Evolutionary conservation across 148 eudicot species (phyloP).

Genomic region (Pharnaceum exiguum): DNA sequence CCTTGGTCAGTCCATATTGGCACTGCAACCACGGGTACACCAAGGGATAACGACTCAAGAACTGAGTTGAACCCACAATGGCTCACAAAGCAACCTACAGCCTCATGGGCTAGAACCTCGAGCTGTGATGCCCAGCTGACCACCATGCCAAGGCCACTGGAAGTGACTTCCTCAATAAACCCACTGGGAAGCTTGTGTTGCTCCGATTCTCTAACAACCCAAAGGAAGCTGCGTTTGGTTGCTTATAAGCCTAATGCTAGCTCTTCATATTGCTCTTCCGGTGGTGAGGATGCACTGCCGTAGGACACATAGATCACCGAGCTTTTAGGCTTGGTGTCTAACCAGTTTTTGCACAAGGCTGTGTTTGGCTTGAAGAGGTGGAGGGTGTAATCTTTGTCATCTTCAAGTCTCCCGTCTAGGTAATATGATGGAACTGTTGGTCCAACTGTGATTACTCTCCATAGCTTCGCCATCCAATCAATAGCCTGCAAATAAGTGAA

Average conservation of each 20-base stretch:
- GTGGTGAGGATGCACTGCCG: slow-evolving; percentile 40
- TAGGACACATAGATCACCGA: slow-evolving; percentile 62
- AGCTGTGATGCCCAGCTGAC: slow-evolving; percentile 64
- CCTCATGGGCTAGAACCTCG: slow-evolving; percentile 39
- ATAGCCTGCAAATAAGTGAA: slow-evolving; percentile 26
- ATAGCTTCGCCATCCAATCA: slow-evolving; percentile 40
- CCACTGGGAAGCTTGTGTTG: slow-evolving; percentile 29
- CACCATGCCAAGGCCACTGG: slow-evolving; percentile 22
- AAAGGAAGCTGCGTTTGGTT: slow-evolving; percentile 35
- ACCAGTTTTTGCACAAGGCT: slow-evolving; percentile 36
- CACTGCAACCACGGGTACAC: slow-evolving; percentile 50
- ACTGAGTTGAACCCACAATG: slow-evolving; percentile 69
- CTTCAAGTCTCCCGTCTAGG: slow-evolving; percentile 37
- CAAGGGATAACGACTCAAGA: slow-evolving; percentile 48
- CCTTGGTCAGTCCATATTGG: slow-evolving; percentile 59
- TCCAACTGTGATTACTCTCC: slow-evolving; percentile 44
- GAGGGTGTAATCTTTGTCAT: slow-evolving; percentile 45
- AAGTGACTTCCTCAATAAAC: slow-evolving; percentile 17
- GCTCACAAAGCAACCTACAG: slow-evolving; percentile 50
- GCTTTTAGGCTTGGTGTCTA: slow-evolving; percentile 32
- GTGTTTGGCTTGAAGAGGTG: slow-evolving; percentile 33
- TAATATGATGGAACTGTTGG: slow-evolving; percentile 61
- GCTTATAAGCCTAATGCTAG: slow-evolving; percentile 35
- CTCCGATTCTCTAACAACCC: slow-evolving; percentile 51
- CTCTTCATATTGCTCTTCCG: slow-evolving; percentile 44